Evolutionary conservation across 257 asterid genomes (phyloP), one percentile per base, ranked within the genome.

Genomic region (Craterostigma plantagineum): DNA sequence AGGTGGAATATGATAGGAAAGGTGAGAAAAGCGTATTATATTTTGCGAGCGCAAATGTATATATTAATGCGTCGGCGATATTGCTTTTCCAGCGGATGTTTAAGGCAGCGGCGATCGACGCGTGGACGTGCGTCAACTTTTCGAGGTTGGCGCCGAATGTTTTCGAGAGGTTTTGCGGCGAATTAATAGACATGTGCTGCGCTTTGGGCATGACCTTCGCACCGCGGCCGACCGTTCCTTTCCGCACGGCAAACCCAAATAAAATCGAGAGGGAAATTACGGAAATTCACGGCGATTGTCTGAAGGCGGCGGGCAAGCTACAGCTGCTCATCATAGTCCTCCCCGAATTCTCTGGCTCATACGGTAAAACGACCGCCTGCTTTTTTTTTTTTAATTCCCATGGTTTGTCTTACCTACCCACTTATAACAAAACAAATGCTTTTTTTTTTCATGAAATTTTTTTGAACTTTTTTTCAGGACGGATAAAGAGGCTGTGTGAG

Each of bases 1-100:
- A 77, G 67, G 4, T 86, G 97, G 97, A 81, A 78, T 38, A 86
- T 86, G 94, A 81, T 73, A 0, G 55, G 73, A 11, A 73, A 65
- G 90, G 97, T 86, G 42, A 18, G 16, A n/a, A n/a, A n/a, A n/a
- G n/a, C n/a, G n/a, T n/a, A n/a, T n/a, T n/a, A n/a, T n/a, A n/a
- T n/a, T n/a, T n/a, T n/a, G n/a, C n/a, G n/a, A n/a, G n/a, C n/a
- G n/a, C n/a, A n/a, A n/a, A n/a, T n/a, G n/a, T n/a, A n/a, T n/a
- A n/a, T n/a, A n/a, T n/a, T n/a, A n/a, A n/a, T n/a, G n/a, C n/a
- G n/a, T n/a, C n/a, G n/a, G n/a, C n/a, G n/a, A n/a, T n/a, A n/a
- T 55, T 11, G 2, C 6, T 23, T 23, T 23, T 23, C 6, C 43
- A 86, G 97, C 78, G 76, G 76, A 65, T 86, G 93, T 37, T 86